These are phyloP conservation scores for Neurospora discreta DNA, from an alignment of 495 filamentous ascomycete genomes.

Conservation along the genomic window DNA sequence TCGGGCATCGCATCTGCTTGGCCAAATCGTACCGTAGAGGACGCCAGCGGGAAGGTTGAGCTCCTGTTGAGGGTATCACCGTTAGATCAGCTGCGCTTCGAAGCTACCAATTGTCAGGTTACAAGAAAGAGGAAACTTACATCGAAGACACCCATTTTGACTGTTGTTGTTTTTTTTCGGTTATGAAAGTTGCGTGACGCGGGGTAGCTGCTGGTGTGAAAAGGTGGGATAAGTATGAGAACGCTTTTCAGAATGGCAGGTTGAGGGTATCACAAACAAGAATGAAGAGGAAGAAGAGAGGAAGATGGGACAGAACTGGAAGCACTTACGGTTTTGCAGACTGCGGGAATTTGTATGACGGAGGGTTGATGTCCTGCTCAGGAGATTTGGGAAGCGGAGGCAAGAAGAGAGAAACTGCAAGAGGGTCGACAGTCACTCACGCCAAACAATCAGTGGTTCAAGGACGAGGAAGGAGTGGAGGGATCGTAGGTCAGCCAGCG, in stretches of 20 bases:
- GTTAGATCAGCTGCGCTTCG: background rate
- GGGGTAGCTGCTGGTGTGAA: background rate
- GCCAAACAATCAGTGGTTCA: background rate
- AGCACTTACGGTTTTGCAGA: background rate
- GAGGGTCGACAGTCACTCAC: background rate
- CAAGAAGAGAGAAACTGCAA: background rate
- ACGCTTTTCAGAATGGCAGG: background rate
- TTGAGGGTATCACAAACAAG: background rate
- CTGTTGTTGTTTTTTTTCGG: background rate
- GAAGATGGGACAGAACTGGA: background rate
- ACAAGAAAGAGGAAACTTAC: background rate
- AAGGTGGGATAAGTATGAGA: background rate
- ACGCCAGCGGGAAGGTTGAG: constrained; percentile 5
- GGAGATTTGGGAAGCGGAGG: background rate
- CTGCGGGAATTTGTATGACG: background rate
- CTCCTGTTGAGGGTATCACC: background rate
- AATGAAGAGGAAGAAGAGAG: background rate
- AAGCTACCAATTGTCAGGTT: background rate
- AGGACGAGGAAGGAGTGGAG: background rate
- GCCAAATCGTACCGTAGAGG: constrained; percentile 3
- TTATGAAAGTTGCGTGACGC: background rate
- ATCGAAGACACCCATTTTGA: constrained; percentile 7
- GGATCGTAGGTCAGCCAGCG: background rate
- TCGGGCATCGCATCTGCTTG: background rate
- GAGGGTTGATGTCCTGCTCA: background rate